These are phyloP conservation scores for Leucocoprinus leucothites DNA, from an alignment of 768 basidiomycete genomes.

Conservation along the genomic window DNA sequence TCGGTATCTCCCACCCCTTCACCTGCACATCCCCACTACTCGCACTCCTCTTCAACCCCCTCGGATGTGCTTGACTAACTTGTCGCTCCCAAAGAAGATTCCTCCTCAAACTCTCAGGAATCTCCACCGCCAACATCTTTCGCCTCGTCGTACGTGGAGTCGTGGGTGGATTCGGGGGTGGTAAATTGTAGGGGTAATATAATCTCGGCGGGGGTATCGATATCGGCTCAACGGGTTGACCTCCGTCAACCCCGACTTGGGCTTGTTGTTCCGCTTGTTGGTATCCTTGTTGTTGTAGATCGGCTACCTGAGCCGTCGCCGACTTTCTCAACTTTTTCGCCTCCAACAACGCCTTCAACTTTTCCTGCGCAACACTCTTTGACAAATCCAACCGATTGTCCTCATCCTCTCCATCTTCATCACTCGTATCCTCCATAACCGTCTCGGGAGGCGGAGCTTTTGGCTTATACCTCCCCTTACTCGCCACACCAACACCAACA, in stretches of 20 bases:
- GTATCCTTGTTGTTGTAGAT: neutral
- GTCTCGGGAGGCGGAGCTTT: slow-evolving; percentile 61
- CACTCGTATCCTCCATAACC: slow-evolving; percentile 59
- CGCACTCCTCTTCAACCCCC: slow-evolving; percentile 29
- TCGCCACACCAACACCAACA: no score
- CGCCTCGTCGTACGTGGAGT: slow-evolving; percentile 85
- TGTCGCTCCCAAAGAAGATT: slow-evolving; percentile 82
- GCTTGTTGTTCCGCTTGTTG: no score
- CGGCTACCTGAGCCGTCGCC: slow-evolving; percentile 16
- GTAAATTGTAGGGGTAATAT: slow-evolving; percentile 71
- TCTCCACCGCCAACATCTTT: slow-evolving; percentile 79
- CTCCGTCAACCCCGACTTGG: no score
- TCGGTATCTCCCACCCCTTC: slow-evolving; percentile 30
- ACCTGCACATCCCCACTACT: slow-evolving; percentile 28
- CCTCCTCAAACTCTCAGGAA: slow-evolving; percentile 79
- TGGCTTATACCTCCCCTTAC: slow-evolving; percentile 43
- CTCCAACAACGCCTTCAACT: slow-evolving; percentile 50
- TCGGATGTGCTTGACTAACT: slow-evolving; percentile 50
- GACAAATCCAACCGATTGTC: slow-evolving; percentile 50
- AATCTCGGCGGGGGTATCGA: slow-evolving; percentile 48
- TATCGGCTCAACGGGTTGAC: slow-evolving; percentile 26
- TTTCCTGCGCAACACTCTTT: slow-evolving; percentile 67
- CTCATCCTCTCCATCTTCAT: no score
- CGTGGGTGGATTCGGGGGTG: slow-evolving; percentile 59
- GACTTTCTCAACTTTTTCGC: slow-evolving; percentile 38